These are phyloP conservation scores for Persicaria tinctoria DNA, from an alignment of 148 eudicot genomes.

Conservation along the genomic window DNA sequence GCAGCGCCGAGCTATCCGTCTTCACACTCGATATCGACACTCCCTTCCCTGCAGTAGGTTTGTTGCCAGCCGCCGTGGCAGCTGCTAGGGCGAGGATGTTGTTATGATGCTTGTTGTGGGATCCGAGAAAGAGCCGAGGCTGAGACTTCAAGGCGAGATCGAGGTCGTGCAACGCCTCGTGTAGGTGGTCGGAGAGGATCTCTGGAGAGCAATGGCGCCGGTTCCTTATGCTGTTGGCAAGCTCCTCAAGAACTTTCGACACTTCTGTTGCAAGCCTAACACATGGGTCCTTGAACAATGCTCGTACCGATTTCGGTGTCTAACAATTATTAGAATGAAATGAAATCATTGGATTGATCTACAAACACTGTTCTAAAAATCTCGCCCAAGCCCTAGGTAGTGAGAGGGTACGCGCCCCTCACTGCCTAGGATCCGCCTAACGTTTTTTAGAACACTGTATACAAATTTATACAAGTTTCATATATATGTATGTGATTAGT, in stretches of 20 bases:
- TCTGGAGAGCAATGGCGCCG: constrained; percentile 76
- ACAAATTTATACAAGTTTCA: no score
- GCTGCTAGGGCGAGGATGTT: constrained; percentile 26
- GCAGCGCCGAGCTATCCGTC: constrained; percentile 52
- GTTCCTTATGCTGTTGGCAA: constrained; percentile 58
- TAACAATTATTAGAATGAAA: not conserved
- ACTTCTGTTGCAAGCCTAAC: constrained; percentile 56
- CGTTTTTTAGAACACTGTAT: no score
- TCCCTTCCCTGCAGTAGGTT: constrained; percentile 2
- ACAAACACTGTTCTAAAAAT: no score
- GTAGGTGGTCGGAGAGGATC: constrained; percentile 74
- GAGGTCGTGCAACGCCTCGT: constrained; percentile 67
- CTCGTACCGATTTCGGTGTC: constrained; percentile 71
- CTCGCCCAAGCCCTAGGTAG: no score
- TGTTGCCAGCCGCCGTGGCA: constrained; percentile 18
- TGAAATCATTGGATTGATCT: no score
- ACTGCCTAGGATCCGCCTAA: no score
- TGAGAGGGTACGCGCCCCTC: no score
- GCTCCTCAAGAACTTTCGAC: constrained; percentile 51
- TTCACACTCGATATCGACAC: constrained; percentile 34
- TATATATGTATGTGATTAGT: not conserved
- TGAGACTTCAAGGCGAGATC: constrained; percentile 75
- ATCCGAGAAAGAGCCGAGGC: constrained; percentile 71
- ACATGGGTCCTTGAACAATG: constrained; percentile 76
- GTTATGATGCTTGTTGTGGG: constrained; percentile 23